These are phyloP conservation scores for Penicillium rolfsii DNA, from an alignment of 2,329 filamentous ascomycete species.

Conservation along the genomic window DNA sequence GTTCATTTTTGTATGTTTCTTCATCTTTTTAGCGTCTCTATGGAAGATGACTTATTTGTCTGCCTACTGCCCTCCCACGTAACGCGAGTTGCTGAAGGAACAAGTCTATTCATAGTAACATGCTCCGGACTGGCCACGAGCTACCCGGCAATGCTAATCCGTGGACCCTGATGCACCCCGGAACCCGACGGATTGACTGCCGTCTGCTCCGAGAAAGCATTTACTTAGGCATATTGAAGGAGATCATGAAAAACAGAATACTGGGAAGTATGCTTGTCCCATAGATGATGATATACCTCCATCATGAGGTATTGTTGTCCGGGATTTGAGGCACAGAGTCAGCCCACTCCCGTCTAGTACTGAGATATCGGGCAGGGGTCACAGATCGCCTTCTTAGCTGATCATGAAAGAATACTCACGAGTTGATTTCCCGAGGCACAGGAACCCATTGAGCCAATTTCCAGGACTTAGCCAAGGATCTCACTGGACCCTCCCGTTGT, in stretches of 20 bases:
- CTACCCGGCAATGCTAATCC: not conserved
- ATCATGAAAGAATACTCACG: not conserved
- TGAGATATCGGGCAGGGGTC: not conserved
- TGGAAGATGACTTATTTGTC: conserved; percentile 6
- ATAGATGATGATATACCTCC: too few relatives aligned
- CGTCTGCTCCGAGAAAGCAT: not conserved
- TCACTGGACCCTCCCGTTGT: not conserved
- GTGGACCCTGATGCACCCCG: not conserved
- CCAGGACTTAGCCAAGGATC: not conserved
- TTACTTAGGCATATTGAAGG: not conserved
- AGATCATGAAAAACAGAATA: not conserved
- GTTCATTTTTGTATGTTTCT: not conserved
- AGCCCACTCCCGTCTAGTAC: not conserved
- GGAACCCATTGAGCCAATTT: not conserved
- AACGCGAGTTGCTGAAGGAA: conserved; percentile 13
- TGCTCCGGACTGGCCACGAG: conserved; percentile 2
- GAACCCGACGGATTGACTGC: not conserved
- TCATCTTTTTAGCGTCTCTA: not conserved
- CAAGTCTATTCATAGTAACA: conserved; percentile 17
- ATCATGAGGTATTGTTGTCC: not conserved
- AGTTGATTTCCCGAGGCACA: not conserved
- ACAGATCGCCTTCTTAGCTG: not conserved
- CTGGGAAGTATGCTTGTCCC: not conserved
- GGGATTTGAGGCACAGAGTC: not conserved
- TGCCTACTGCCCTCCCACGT: conserved; percentile 8